Evolutionary conservation across 371 early-diverging fungal genomes (phyloP).

Genomic region (Polyrhizophydium stewartii): DNA sequence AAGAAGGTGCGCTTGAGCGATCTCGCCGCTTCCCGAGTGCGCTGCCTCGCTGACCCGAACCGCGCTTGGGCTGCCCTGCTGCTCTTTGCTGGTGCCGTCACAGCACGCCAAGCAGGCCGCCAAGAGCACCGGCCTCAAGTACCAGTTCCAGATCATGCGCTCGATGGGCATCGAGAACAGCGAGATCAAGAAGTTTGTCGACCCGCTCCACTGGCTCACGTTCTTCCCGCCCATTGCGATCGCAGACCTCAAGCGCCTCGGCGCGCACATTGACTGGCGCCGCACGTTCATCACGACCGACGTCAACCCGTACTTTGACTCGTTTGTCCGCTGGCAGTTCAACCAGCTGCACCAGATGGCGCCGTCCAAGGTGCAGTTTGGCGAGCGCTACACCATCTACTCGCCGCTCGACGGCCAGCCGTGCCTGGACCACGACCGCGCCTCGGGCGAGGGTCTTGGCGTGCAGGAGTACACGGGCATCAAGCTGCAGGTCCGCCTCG

Average conservation of each 20-base stretch:
- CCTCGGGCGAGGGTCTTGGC: conserved; percentile 95
- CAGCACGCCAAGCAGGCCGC: conserved; percentile 82
- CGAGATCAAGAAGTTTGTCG: conserved; percentile 94
- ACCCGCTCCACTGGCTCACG: conserved; percentile 93
- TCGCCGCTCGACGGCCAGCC: conserved; percentile 97
- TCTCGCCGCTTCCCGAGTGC: background rate
- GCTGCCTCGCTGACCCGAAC: background rate
- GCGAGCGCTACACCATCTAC: conserved; percentile 98
- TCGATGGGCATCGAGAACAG: conserved; percentile 83
- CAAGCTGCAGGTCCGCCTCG: conserved; percentile 77
- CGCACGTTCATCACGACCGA: conserved; percentile 99
- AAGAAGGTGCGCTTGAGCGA: conserved; percentile 37
- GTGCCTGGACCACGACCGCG: conserved; percentile 99
- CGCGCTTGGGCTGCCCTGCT: too few species aligned
- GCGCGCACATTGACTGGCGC: conserved; percentile 97
- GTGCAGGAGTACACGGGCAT: conserved; percentile 96
- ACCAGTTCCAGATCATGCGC: conserved; percentile 96
- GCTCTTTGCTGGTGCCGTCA: background rate
- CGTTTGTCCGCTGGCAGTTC: conserved; percentile 99
- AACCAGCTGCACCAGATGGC: conserved; percentile 75
- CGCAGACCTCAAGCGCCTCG: conserved; percentile 81
- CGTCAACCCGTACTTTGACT: conserved; percentile 98
- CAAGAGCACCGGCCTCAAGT: conserved; percentile 80
- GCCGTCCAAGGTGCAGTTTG: conserved; percentile 87
- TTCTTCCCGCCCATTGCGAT: conserved; percentile 95